phyloP scores from a whole-genome alignment of 805 yeast species.

The Helenozyma baotianmanensis region DNA sequence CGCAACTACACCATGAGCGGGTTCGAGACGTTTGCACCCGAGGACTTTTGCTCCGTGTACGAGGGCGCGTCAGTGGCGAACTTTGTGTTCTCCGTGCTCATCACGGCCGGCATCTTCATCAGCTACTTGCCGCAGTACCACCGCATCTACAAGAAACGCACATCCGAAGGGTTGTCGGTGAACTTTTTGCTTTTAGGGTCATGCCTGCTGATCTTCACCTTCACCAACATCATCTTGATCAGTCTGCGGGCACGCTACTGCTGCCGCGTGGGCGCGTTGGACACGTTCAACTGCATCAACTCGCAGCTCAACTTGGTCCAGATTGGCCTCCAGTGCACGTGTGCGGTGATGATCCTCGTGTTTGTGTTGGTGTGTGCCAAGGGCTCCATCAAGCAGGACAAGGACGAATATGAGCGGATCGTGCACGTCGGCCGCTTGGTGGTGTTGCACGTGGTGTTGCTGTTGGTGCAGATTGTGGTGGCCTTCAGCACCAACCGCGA shows the following conservation, averaged over 20 bases:
- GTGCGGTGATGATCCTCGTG: slow-evolving; percentile 54
- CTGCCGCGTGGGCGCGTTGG: slow-evolving; percentile 43
- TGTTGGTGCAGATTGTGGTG: slow-evolving; percentile 31
- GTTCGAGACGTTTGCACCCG: slow-evolving; percentile 3
- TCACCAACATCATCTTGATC: slow-evolving; percentile 61
- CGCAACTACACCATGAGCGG: too few relatives aligned
- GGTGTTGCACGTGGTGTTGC: slow-evolving; percentile 29
- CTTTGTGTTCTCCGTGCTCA: slow-evolving; percentile 44
- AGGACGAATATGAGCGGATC: slow-evolving; percentile 40
- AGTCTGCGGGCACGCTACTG: slow-evolving; percentile 61
- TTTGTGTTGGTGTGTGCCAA: slow-evolving; percentile 48
- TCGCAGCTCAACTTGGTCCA: slow-evolving; percentile 65
- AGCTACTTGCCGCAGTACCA: slow-evolving; percentile 76
- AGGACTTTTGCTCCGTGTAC: slow-evolving; percentile 36
- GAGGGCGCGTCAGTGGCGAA: slow-evolving; percentile 47
- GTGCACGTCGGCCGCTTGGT: slow-evolving; percentile 39
- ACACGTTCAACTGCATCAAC: slow-evolving; percentile 56
- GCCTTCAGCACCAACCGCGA: slow-evolving; percentile 22
- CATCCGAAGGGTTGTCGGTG: slow-evolving; percentile 79
- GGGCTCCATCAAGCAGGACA: slow-evolving; percentile 43
- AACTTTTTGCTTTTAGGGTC: slow-evolving; percentile 67
- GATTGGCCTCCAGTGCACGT: slow-evolving; percentile 56
- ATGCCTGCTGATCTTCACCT: slow-evolving; percentile 61
- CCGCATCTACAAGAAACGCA: slow-evolving; percentile 49
- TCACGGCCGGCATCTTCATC: slow-evolving; percentile 62